These are phyloP conservation scores for Daldinia eschscholtzii DNA, from an alignment of 2,329 filamentous ascomycete species.

Conservation along the genomic window DNA sequence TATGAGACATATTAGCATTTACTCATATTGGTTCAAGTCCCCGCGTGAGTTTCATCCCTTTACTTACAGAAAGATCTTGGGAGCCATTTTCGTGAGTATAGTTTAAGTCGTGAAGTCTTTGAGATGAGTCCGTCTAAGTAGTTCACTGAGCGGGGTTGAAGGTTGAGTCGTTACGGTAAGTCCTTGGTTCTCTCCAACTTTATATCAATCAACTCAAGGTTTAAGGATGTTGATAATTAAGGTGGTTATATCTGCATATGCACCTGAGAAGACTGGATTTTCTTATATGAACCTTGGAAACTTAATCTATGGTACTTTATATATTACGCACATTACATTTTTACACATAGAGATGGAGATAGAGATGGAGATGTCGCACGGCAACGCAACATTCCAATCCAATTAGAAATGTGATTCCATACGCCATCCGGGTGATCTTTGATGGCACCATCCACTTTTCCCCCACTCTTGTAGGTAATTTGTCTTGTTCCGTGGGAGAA, in stretches of 20 bases:
- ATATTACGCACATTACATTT: slow-evolving; percentile 14
- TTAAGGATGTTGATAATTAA: background rate
- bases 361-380: slow-evolving; percentile 10
- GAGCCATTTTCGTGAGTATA: slow-evolving; percentile 51
- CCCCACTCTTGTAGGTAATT: slow-evolving; percentile 28
- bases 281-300: background rate
- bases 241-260: background rate
- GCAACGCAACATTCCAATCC: slow-evolving; percentile 2
- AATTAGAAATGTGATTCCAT: slow-evolving; percentile 23
- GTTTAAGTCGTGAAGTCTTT: slow-evolving; percentile 1
- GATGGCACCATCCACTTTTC: slow-evolving; percentile 24
- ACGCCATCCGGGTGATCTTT: slow-evolving; percentile 26
- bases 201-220: background rate
- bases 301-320: background rate
- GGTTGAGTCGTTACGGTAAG: background rate
- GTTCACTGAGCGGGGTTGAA: slow-evolving; percentile 6
- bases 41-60: background rate
- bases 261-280: background rate
- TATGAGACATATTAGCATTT: slow-evolving; percentile 40
- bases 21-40: background rate
- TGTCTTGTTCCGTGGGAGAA: background rate
- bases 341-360: background rate
- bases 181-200: background rate
- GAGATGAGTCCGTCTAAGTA: background rate
- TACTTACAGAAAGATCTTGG: slow-evolving; percentile 60